Conservation (phyloP, 2,329 filamentous ascomycete genomes). For the Cladosporium sp. region DNA sequence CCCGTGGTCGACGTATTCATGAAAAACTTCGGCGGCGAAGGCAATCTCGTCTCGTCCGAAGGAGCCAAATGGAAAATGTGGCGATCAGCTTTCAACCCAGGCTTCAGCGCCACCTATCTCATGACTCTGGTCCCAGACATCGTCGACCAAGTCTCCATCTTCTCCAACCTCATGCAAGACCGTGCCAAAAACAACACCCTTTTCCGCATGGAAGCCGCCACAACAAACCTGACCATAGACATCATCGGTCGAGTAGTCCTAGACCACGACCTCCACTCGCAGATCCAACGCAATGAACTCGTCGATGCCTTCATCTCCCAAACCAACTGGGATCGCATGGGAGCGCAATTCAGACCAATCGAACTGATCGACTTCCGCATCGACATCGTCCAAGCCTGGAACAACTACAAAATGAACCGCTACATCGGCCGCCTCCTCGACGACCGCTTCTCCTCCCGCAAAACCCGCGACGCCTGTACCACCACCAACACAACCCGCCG, state of each 20-base stretch:
- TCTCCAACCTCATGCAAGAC: conserved; percentile 31
- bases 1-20: conserved; percentile 27
- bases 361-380: conserved; percentile 35
- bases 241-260: conserved; percentile 39
- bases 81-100: conserved; percentile 41
- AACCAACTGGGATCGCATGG: conserved; percentile 31
- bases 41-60: conserved; percentile 35
- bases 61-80: conserved; percentile 41
- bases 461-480: conserved; percentile 25
- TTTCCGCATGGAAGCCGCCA: conserved; percentile 37
- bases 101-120: conserved; percentile 35
- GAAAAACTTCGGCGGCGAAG: conserved; percentile 33
- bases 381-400: conserved; percentile 30
- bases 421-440: conserved; percentile 33
- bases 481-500: conserved; percentile 1
- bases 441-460: conserved; percentile 33
- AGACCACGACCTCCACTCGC: conserved; percentile 35
- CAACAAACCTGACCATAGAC: conserved; percentile 38
- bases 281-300: conserved; percentile 32
- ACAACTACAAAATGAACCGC: conserved; percentile 33
- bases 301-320: conserved; percentile 34
- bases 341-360: conserved; percentile 32
- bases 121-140: conserved; percentile 36
- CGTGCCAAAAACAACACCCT: conserved; percentile 33
- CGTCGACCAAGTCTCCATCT: conserved; percentile 32